These are phyloP conservation scores for Aureobasidium pullulans DNA, from an alignment of 2,329 filamentous ascomycete genomes.

Conservation along the genomic window DNA sequence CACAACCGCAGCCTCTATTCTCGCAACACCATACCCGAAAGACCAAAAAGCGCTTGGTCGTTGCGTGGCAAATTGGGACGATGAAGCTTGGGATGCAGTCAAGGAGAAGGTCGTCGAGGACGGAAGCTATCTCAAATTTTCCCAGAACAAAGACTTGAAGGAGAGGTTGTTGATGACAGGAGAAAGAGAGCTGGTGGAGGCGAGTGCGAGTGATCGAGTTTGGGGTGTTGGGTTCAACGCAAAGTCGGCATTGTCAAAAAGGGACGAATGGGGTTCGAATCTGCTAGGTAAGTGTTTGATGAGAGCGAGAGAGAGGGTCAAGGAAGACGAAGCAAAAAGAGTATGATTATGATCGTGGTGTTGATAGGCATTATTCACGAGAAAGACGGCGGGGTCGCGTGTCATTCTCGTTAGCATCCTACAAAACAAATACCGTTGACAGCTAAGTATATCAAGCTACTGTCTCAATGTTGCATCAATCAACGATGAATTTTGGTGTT, in stretches of 20 bases:
- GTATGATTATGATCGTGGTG: too few species aligned
- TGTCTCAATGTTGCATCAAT: too few species aligned
- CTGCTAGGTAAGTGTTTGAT: conserved; percentile 56
- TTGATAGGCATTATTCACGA: too few species aligned
- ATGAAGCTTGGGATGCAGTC: conserved; percentile 44
- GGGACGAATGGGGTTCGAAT: conserved; percentile 56
- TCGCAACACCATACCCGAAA: not conserved
- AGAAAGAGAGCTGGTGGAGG: conserved; percentile 54
- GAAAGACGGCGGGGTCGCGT: too few species aligned
- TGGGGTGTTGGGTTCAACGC: conserved; percentile 60
- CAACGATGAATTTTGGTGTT: too few species aligned
- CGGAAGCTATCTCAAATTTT: conserved; percentile 54
- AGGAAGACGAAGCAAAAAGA: conserved; percentile 26
- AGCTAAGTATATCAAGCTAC: too few species aligned
- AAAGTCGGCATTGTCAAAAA: conserved; percentile 38
- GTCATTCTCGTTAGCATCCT: too few species aligned
- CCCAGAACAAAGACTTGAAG: conserved; percentile 37
- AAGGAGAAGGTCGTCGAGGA: conserved; percentile 50
- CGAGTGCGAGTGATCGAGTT: conserved; percentile 49
- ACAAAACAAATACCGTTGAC: too few species aligned
- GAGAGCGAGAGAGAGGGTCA: conserved; percentile 49
- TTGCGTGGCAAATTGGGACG: conserved; percentile 46
- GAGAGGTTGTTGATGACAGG: conserved; percentile 50
- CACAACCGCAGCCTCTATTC: not conserved
- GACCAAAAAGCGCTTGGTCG: conserved; percentile 50